Evolutionary conservation across 257 asterid genomes (phyloP).

Genomic region (Ajuga chamaepitys): DNA sequence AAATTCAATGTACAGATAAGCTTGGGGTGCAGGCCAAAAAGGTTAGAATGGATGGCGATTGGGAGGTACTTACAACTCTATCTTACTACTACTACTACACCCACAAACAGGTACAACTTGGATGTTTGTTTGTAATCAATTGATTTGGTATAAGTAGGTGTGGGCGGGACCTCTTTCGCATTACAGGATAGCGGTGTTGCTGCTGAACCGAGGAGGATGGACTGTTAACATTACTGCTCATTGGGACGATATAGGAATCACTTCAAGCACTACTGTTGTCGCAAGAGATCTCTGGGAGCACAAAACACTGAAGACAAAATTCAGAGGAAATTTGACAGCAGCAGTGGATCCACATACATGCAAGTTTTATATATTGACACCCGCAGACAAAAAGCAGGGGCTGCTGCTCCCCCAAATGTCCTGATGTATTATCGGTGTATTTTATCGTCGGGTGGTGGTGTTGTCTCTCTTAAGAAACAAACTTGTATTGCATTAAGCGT

Average conservation of each 20-base stretch:
- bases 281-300: slow-evolving; percentile 86
- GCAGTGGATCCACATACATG: slow-evolving; percentile 52
- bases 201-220: slow-evolving; percentile 51
- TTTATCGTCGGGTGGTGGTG: too few relatives aligned
- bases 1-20: slow-evolving; percentile 34
- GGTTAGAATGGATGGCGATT: slow-evolving; percentile 70
- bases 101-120: not conserved
- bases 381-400: slow-evolving; percentile 4
- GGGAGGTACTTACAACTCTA: slow-evolving; percentile 39
- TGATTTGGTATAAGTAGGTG: slow-evolving; percentile 27
- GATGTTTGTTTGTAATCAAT: not conserved
- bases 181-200: slow-evolving; percentile 48
- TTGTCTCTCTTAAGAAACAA: too few relatives aligned
- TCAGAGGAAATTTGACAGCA: slow-evolving; percentile 52
- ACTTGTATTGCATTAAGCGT: too few relatives aligned
- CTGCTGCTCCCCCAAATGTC: too few relatives aligned
- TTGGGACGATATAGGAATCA: slow-evolving; percentile 75
- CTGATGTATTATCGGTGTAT: too few relatives aligned
- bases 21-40: slow-evolving; percentile 73
- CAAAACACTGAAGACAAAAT: slow-evolving; percentile 37
- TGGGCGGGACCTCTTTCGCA: slow-evolving; percentile 82
- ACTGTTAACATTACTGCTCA: slow-evolving; percentile 39
- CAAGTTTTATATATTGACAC: slow-evolving; percentile 61
- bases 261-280: slow-evolving; percentile 25
- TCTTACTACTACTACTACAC: not conserved